These are phyloP conservation scores for Zanthoxylum bungeanum DNA, from an alignment of 345 rosid species.

Conservation along the genomic window DNA sequence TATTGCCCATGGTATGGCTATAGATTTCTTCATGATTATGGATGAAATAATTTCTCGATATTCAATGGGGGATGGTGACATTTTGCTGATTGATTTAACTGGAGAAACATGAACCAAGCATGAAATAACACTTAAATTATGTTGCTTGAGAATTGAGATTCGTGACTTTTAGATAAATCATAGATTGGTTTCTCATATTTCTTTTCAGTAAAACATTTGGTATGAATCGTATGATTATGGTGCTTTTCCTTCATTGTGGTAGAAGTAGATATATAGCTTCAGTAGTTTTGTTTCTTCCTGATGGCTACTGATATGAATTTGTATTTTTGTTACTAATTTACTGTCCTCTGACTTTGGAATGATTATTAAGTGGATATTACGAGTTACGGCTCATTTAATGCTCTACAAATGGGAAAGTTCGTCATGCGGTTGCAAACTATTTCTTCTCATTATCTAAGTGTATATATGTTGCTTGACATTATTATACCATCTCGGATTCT, in stretches of 20 bases:
- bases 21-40: not conserved
- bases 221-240: too few relatives aligned
- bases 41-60: not conserved
- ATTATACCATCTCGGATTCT: slow-evolving; percentile 7
- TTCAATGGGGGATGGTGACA: not conserved
- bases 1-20: not conserved
- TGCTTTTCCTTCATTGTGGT: not conserved
- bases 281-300: not conserved
- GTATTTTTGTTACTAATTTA: not conserved
- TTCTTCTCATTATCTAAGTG: not conserved
- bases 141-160: not conserved
- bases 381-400: not conserved
- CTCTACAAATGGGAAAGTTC: not conserved
- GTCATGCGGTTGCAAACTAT: not conserved
- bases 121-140: not conserved
- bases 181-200: not conserved
- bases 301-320: not conserved
- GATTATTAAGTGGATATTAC: not conserved
- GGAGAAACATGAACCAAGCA: not conserved
- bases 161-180: not conserved
- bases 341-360: not conserved
- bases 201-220: not conserved
- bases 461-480: not conserved
- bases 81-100: not conserved
- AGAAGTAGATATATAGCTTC: not conserved